Evolutionary conservation across 73 alveolate species (phyloP).

Genomic region (Paramecium octaurelia): DNA sequence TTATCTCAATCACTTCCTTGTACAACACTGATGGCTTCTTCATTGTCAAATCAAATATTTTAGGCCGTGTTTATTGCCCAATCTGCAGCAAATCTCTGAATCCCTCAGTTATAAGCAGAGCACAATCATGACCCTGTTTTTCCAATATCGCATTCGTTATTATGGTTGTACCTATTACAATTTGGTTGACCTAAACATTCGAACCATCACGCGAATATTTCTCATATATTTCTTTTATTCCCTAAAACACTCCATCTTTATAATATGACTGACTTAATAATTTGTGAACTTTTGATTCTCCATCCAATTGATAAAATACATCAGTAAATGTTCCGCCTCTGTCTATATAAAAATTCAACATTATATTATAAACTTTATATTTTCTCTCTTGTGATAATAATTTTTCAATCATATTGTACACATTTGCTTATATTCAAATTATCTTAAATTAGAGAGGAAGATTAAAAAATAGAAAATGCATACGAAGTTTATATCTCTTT

Average conservation of each 20-base stretch:
- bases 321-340: conserved; percentile 95
- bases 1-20: neutral
- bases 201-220: neutral
- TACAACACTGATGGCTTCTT: neutral
- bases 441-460: no score
- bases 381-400: neutral
- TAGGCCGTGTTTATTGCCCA: neutral
- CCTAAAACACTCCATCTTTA: conserved; percentile 86
- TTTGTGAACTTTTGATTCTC: conserved; percentile 54
- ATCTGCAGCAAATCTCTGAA: conserved; percentile 65
- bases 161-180: conserved; percentile 89
- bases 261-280: conserved; percentile 78
- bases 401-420: neutral
- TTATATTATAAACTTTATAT: neutral
- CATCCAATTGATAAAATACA: conserved; percentile 58
- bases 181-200: conserved; percentile 5
- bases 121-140: conserved; percentile 82
- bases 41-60: conserved; percentile 40
- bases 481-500: no score
- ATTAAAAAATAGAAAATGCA: no score
- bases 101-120: conserved; percentile 80
- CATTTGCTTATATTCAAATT: no score
- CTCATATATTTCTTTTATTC: conserved; percentile 71
- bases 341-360: conserved; percentile 55
- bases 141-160: conserved; percentile 93